Evolutionary conservation across 1,139 yeast species (phyloP).

Genomic region (Geotrichum macrosporum): DNA sequence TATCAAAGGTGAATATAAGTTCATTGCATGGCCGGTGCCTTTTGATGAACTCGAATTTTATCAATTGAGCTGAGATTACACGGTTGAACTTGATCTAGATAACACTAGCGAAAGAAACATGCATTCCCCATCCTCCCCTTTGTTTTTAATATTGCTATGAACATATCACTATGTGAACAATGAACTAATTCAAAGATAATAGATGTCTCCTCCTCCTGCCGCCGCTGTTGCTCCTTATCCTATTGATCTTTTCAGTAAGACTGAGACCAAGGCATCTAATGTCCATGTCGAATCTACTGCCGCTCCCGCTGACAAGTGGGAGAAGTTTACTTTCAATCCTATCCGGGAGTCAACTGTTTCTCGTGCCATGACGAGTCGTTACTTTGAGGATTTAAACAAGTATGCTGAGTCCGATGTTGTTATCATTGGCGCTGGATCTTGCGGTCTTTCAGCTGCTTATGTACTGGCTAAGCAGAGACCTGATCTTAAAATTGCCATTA

Average conservation of each 20-base stretch:
- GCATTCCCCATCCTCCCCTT: slow-evolving; percentile 25
- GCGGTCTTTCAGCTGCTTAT: slow-evolving; percentile 73
- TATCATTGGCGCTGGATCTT: slow-evolving; percentile 75
- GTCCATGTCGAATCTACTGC: no score
- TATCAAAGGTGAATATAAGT: slow-evolving; percentile 14
- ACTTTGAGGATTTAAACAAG: slow-evolving; percentile 68
- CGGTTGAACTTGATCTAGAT: slow-evolving; percentile 38
- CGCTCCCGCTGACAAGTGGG: slow-evolving; percentile 49
- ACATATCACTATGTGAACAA: not conserved
- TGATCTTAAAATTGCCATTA: slow-evolving; percentile 67
- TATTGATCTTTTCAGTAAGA: slow-evolving; percentile 18
- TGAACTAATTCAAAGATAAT: slow-evolving; percentile 1
- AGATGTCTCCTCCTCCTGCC: slow-evolving; percentile 21
- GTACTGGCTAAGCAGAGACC: slow-evolving; percentile 71
- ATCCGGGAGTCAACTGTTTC: slow-evolving; percentile 76
- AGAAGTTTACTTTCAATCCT: slow-evolving; percentile 61
- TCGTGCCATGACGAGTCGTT: slow-evolving; percentile 77
- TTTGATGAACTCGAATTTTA: slow-evolving; percentile 4
- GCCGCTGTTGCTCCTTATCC: slow-evolving; percentile 21
- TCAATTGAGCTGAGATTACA: slow-evolving; percentile 34
- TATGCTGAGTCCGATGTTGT: slow-evolving; percentile 73
- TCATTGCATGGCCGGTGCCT: slow-evolving; percentile 33
- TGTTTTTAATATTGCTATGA: slow-evolving; percentile 2
- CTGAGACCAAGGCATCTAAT: slow-evolving; percentile 17
- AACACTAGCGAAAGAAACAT: slow-evolving; percentile 37